Base-by-base conservation (phyloP, 176 grass and related monocot genomes). In the Bothriochloa decipiens region DNA sequence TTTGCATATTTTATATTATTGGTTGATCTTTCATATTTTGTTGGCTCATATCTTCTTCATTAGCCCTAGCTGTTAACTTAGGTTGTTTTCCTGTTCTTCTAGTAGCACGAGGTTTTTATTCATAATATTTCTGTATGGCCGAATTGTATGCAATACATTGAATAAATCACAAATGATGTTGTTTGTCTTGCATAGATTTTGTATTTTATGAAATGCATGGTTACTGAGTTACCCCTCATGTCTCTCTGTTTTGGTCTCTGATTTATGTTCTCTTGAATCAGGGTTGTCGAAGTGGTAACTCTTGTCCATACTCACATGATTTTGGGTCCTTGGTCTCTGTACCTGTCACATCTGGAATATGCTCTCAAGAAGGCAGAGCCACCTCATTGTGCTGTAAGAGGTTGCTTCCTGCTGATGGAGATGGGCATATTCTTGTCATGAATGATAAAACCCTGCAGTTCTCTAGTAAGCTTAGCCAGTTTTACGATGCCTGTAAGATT, bases 241-340 rank as follows among this genome's bases (percentile, higher is more conserved):
- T 60, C 2, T 26, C 15, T 49, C 42, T 46, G 63, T 39, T 49
- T 77, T 23, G 68, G 28, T 79, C 23, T 81, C 40, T 90, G 75
- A 76, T 35, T 74, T 52, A 16, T 87, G 3, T 71, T 55, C 52
- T 75, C 18, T 70, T 81, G 70, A 63, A 81, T 22, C 86, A 97
- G 95, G 95, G 95, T 62, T 97, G 95, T 77, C 86, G 84, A 72
- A 89, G 92, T 86, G 95, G 95, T 67, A 84, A 71, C 43, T 87
- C 86, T 10, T 97, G 95, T 87, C 89, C 90, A 11, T 97, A 86
- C 74, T 89, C 70, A 50, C 95, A 97, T 75, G 88, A 91, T 75
- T 68, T 72, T 80, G 61, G 64, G 27, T 71, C 89, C 8, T 73
- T 23, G 10, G 18, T 79, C 36, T 52, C 75, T 86, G 28, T 65